These are phyloP conservation scores for Mucor irregularis DNA, from an alignment of 371 early-diverging fungal genomes.

Conservation along the genomic window DNA sequence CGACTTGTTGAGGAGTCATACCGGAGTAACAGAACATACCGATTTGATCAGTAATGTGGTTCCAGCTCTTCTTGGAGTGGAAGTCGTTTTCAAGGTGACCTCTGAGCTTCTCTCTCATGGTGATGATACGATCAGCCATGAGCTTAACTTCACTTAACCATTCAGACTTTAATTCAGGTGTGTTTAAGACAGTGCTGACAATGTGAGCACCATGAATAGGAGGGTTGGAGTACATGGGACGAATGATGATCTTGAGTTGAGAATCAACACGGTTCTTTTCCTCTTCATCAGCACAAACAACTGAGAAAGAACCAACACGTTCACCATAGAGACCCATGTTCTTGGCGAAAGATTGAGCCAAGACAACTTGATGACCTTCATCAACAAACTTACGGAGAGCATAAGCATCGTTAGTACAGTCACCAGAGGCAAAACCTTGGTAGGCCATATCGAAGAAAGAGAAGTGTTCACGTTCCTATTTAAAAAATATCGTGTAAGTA, in stretches of 20 bases:
- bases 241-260: conserved; percentile 94
- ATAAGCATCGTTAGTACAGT: conserved; percentile 88
- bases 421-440: conserved; percentile 98
- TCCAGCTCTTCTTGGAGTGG: conserved; percentile 82
- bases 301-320: conserved; percentile 95
- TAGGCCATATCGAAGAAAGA: conserved; percentile 99
- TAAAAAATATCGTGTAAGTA: not conserved
- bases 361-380: conserved; percentile 79
- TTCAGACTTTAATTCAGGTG: conserved; percentile 74
- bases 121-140: conserved; percentile 98
- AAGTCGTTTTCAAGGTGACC: conserved; percentile 81
- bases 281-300: conserved; percentile 76
- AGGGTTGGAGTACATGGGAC: conserved; percentile 98
- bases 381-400: conserved; percentile 92
- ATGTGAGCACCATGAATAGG: conserved; percentile 95
- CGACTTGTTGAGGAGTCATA: conserved; percentile 88
- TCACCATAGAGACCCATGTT: conserved; percentile 99
- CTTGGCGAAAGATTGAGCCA: conserved; percentile 97
- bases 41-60: conserved; percentile 96
- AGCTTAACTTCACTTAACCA: conserved; percentile 93
- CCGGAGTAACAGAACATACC: conserved; percentile 99
- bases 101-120: conserved; percentile 83
- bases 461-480: conserved; percentile 76
- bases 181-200: conserved; percentile 85
- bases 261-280: conserved; percentile 88